These are phyloP conservation scores for Solanum hybrid DNA, from an alignment of 305 asterid genomes.

Conservation along the genomic window DNA sequence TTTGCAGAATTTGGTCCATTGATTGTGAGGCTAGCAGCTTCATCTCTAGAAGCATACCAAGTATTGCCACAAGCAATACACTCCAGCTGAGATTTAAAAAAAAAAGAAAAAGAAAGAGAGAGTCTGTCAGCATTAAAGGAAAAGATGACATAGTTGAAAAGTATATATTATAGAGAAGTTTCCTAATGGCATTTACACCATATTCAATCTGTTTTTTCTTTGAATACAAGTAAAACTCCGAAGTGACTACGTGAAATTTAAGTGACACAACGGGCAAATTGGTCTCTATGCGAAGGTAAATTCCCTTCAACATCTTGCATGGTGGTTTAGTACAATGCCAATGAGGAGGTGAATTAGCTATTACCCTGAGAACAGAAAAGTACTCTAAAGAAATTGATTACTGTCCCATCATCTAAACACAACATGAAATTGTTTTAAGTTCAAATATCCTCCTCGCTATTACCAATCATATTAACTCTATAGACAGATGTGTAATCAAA, in stretches of 20 bases:
- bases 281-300: background rate
- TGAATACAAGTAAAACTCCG: background rate
- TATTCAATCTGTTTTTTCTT: background rate
- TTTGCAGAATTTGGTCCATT: conserved; percentile 41
- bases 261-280: background rate
- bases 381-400: background rate
- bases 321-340: background rate
- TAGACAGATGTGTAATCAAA: background rate
- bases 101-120: background rate
- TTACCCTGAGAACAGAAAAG: background rate
- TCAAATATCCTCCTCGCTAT: background rate
- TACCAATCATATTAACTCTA: background rate
- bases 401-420: background rate
- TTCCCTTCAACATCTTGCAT: background rate
- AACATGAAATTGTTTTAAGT: background rate
- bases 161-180: background rate
- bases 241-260: background rate
- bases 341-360: background rate
- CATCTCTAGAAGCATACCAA: conserved; percentile 82
- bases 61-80: conserved; percentile 61
- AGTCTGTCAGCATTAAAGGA: background rate
- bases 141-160: background rate
- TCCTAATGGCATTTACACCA: background rate
- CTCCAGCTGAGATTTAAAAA: conserved; percentile 44
- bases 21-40: conserved; percentile 52